These are phyloP conservation scores for Erysimum cheiranthoides DNA, from an alignment of 345 rosid species.

Conservation along the genomic window DNA sequence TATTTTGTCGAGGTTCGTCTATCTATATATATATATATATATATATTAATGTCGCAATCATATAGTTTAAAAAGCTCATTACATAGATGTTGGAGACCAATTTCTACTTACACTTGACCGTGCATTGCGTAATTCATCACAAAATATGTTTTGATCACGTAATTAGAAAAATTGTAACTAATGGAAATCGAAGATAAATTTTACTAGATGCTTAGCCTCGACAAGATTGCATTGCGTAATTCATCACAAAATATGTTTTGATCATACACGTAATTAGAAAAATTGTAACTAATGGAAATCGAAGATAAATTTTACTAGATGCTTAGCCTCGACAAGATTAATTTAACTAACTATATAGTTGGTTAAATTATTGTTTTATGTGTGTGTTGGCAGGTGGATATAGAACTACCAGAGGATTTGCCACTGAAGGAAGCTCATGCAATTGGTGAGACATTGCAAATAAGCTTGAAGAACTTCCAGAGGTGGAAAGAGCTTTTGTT, in stretches of 20 bases:
- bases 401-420: constrained; percentile 83
- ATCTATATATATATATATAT: too few relatives aligned
- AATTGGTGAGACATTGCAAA: constrained; percentile 82
- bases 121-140: neutral
- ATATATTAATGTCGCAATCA: neutral
- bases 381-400: constrained; percentile 63
- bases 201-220: neutral
- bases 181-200: neutral
- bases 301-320: too few relatives aligned
- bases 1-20: constrained; percentile 88
- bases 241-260: too few relatives aligned
- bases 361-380: neutral
- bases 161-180: neutral
- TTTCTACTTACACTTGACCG: neutral
- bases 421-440: constrained; percentile 80
- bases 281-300: too few relatives aligned
- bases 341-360: neutral
- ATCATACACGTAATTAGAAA: too few relatives aligned
- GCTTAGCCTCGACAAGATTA: neutral
- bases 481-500: constrained; percentile 92
- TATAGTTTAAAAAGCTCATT: neutral
- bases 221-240: too few relatives aligned
- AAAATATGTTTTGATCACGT: neutral
- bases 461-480: constrained; percentile 78
- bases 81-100: neutral